Conservation (phyloP, 1,139 yeast genomes). For the Lodderomyces oxycetoniae region DNA sequence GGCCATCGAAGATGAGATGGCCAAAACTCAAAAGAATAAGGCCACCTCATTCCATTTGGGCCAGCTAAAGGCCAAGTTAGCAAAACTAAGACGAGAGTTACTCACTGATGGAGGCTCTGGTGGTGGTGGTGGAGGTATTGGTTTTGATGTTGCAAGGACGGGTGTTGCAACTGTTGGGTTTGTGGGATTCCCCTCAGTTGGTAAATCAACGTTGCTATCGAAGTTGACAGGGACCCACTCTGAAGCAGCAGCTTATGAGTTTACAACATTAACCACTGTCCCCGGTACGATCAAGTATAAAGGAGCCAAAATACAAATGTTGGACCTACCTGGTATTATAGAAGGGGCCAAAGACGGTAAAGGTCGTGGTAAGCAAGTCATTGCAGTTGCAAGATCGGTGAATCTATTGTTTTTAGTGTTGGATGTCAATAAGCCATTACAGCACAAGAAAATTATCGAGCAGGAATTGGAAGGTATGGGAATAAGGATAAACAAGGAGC, state of each 20-base stretch:
- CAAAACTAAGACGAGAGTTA: conserved; percentile 88
- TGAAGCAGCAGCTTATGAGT: conserved; percentile 96
- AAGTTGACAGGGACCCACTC: conserved; percentile 93
- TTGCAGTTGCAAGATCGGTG: conserved; percentile 97
- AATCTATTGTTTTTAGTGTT: conserved; percentile 86
- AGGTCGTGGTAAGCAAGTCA: conserved; percentile 98
- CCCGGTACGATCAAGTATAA: conserved; percentile 94
- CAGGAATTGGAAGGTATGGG: conserved; percentile 97
- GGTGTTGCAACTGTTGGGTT: conserved; percentile 97
- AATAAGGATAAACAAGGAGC: conserved; percentile 82
- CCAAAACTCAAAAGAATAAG: conserved; percentile 92
- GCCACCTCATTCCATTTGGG: conserved; percentile 96
- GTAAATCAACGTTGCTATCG: conserved; percentile 81
- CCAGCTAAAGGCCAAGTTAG: conserved; percentile 91
- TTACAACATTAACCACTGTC: conserved; percentile 94
- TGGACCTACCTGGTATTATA: conserved; percentile 97
- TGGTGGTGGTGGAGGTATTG: conserved; percentile 80
- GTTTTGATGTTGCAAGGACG: conserved; percentile 96
- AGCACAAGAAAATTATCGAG: conserved; percentile 89
- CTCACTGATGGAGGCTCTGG: conserved; percentile 72
- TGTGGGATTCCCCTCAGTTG: conserved; percentile 98
- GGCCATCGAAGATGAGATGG: conserved; percentile 94
- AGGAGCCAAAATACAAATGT: conserved; percentile 97
- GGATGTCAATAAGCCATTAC: conserved; percentile 94
- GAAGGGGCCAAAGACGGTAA: conserved; percentile 99